Conservation (phyloP, 305 asterid genomes). For the Fraxinus albicans region DNA sequence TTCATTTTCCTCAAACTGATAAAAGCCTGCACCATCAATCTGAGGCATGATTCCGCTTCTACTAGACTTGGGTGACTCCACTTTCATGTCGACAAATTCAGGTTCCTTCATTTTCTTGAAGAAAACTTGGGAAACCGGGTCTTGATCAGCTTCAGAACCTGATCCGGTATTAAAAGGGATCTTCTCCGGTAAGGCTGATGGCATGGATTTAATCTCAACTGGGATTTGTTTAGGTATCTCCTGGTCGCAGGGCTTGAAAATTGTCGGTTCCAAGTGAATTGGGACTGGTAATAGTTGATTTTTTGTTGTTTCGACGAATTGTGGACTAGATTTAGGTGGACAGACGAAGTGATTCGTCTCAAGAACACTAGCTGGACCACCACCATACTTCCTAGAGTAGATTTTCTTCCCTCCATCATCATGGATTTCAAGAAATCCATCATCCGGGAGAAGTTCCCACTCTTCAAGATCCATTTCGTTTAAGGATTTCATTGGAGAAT, state of each 20-base stretch:
- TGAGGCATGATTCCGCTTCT: conserved; percentile 31
- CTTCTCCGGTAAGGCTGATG: not conserved
- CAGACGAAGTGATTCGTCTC: conserved; percentile 61
- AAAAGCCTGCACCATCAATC: conserved; percentile 20
- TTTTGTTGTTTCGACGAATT: conserved; percentile 39
- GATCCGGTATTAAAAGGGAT: conserved; percentile 1
- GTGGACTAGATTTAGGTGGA: conserved; percentile 32
- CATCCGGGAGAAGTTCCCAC: conserved; percentile 72
- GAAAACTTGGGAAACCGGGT: conserved; percentile 62
- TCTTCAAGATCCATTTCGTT: conserved; percentile 58
- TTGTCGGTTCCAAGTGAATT: conserved; percentile 16
- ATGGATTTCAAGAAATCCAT: conserved; percentile 60
- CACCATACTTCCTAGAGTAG: conserved; percentile 43
- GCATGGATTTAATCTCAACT: conserved; percentile 12
- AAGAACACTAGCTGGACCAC: conserved; percentile 30
- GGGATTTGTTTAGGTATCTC: conserved; percentile 5
- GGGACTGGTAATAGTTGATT: conserved; percentile 34
- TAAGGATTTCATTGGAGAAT: conserved; percentile 12
- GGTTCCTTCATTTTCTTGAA: conserved; percentile 71
- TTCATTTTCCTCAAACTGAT: conserved; percentile 33
- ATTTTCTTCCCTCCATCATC: conserved; percentile 53
- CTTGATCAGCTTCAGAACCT: conserved; percentile 30
- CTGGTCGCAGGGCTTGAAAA: conserved; percentile 5
- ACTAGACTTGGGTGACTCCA: conserved; percentile 58
- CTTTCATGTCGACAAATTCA: conserved; percentile 75